Base-by-base conservation (phyloP, 1,139 yeast genomes). In the Protomyces inouyei region DNA sequence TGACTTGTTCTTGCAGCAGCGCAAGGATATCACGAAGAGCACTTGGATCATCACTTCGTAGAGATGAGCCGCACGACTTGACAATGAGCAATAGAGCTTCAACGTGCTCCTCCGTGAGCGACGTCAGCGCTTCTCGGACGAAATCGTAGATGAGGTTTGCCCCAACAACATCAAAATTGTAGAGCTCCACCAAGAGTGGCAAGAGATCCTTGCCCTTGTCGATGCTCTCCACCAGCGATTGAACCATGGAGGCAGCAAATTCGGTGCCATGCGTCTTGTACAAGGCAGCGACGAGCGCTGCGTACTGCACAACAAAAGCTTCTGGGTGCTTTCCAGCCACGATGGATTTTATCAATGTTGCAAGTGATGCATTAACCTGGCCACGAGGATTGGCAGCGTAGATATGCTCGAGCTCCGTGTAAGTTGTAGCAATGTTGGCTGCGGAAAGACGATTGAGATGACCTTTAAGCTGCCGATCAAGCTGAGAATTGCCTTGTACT, bases 41-140 rank as follows among this genome's bases (percentile, higher is more conserved):
- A 6, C 83, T 76, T 1, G 98, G 96, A 73, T 93, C 98, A 72
- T 95, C 98, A 1, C 88, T 78, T 71, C 98, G 83, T 76, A 95
- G 83, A 72, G 89, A 91, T 18, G 86, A 82, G 54, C 98, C 99
- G 4, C 92, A 84, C 51, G 84, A 65, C 65, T 48, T 60, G 25
- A 93, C 79, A 28, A 93, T 78, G 68, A 86, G 82, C 61, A 93
- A 78, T 61, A 95, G 78, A 40, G 89, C 76, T 70, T 92, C 98
- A 1, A 96, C 89, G 69, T 88, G 86, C 28, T 77, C 70, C 74
- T 90, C 97, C 67, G 82, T 80, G 45, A 90, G 82, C 14, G 83
- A 82, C 3, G 73, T 72, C 43, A 88, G 80, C 66, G 89, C 80
- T 46, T 79, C 71, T 46, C 80, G 77, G 66, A 93, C 83, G 40